A percentile compares a stretch with the other conserved stretches of the same genome.
phyloP scores from a whole-genome alignment of 2,329 filamentous ascomycete species.

The Talaromyces sp. region DNA sequence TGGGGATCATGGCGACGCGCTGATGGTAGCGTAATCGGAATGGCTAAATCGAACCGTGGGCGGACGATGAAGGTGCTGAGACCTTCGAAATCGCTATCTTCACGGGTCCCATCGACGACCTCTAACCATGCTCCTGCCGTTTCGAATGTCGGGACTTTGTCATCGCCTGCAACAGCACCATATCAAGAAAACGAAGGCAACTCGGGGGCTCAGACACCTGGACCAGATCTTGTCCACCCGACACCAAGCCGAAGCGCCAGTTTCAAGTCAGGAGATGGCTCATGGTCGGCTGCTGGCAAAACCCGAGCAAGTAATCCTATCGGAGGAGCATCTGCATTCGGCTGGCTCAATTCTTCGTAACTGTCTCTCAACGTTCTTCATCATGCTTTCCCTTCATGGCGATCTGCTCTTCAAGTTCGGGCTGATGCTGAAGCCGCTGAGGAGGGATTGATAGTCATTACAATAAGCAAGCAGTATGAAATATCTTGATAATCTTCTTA shows the following conservation, averaged over 20 bases:
- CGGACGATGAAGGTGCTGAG: conserved; percentile 86
- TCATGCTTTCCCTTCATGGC: neutral
- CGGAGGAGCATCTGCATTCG: conserved; percentile 88
- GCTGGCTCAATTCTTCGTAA: conserved; percentile 67
- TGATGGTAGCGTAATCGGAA: conserved; percentile 41
- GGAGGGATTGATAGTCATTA: neutral
- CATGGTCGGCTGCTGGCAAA: conserved; percentile 34
- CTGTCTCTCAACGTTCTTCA: neutral
- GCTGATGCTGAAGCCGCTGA: neutral
- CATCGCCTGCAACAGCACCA: conserved; percentile 17
- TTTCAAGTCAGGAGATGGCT: conserved; percentile 27
- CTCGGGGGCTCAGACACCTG: neutral
- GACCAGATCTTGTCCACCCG: conserved; percentile 19
- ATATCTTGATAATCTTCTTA: neutral
- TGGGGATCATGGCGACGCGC: conserved; percentile 67
- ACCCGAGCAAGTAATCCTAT: conserved; percentile 72
- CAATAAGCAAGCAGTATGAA: neutral
- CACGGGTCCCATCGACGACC: conserved; percentile 15
- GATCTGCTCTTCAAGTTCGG: neutral
- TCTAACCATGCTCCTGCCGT: conserved; percentile 12
- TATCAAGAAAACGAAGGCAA: conserved; percentile 7
- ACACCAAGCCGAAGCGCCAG: conserved; percentile 21
- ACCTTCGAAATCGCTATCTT: conserved; percentile 60
- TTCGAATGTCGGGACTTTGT: conserved; percentile 12
- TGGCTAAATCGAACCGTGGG: conserved; percentile 58